Base-by-base conservation (phyloP, 2,329 filamentous ascomycete species). In the Purpureocillium lavendulum region DNA sequence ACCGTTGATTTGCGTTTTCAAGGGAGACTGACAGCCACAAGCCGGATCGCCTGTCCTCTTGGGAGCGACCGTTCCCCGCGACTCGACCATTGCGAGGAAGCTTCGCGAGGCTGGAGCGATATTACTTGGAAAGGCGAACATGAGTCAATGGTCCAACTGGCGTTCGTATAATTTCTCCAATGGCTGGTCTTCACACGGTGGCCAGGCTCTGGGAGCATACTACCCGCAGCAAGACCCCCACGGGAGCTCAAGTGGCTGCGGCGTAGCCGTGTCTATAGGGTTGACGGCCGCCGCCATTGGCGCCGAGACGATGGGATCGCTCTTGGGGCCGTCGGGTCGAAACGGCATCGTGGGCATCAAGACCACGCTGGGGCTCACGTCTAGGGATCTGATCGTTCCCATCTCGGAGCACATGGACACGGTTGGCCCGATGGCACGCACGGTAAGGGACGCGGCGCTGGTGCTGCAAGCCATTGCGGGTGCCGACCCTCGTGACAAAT, bases 281-380 rank as follows among this genome's bases (percentile, higher is more conserved):
- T 16, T 43, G 34, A 38, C 41, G 2, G 40, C 38, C 38, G 41
- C 41, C 2, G 28, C 38, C 0, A 8, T 43, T n/a, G 41, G 41
- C 4, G 39, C 41, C 28, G 41, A 80, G 55, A 84, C 80, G 0
- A 68, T 68, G 44, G 80, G 78, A 3, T 80, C 73, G 14, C 81
- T 84, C 36, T 48, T 83, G 2, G 69, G 64, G 5, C 80, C 81
- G 0, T 52, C 62, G 2, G 46, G 57, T 21, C 42, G 49, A 2
- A 82, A 75, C 56, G 80, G 80, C 39, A 47, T 84, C 2, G 80
- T 83, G 1, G 80, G 78, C 2, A 78, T 86, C 54, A 82, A 81
- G 52, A 77, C 80, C 2, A 81, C 78, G 0, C 75, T 83, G 2
- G 81, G 81, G 0, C 62, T 84, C 6, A 82, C 75, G 0, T 79